Base-by-base conservation (phyloP, 1,284 basidiomycete species). In the Quambalaria eucalypti region DNA sequence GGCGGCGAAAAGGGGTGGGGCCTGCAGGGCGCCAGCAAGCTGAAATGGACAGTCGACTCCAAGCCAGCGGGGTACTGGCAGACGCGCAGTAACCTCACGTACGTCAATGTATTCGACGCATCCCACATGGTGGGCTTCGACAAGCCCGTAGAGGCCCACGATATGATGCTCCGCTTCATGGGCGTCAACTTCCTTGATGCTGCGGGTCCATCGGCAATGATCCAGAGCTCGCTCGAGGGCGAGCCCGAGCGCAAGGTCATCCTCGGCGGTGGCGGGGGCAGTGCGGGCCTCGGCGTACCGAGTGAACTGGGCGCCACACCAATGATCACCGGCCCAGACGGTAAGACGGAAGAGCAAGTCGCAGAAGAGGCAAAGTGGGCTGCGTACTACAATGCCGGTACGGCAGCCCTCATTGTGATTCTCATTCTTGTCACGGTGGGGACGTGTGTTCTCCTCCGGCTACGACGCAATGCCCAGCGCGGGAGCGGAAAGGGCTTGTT, bases 11-110 rank as follows among this genome's bases (percentile, higher is more conserved):
- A 78, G n/a, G 93, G 93, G 0, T 82, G 49, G 49, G 49, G 42
- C 25, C 12, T 92, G 51, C 86, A 86, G 14, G 12, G 28, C 33
- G 36, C 59, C 16, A 52, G 56, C 63, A 84, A 62, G 0, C 84
- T 77, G 78, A 82, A 57, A 28, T 99, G 93, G 91, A 83, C 76
- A 26, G 86, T 98, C 28, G 84, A 87, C 66, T 84, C 81, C 23
- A 81, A 80, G 5, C 80, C 84, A 19, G 91, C 88, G 1, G 93
- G 93, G 16, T 88, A 87, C 23, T 99, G 95, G 95, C 85, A 87
- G 21, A 80, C 83, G 10, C 85, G 87, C 2, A 81, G 93, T 49
- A 92, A 92, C 73, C 77, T 98, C 66, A 92, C 90, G n/a, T 97
- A 95, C 70, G 88, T 85, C 62, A 91, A 90, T 78, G 87, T 82